Evolutionary conservation across 352 stramenopile species (phyloP), one percentile per base, ranked within the genome.

Genomic region (Pythium phragmitis): DNA sequence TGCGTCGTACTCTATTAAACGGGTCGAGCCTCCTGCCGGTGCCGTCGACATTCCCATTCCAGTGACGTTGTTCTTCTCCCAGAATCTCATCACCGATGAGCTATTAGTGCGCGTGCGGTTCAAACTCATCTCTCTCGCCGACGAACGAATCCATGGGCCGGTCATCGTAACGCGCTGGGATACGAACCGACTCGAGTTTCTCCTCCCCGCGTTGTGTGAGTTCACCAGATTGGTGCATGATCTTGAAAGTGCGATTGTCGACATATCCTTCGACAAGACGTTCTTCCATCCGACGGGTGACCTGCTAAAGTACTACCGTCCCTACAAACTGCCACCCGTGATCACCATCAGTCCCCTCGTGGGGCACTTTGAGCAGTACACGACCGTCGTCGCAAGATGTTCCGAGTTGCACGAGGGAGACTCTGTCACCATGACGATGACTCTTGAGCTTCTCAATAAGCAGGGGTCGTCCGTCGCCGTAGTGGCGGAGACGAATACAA

Each of bases 311-410:
- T 74, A 80, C 21, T 89, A 86, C 34, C 62, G 54, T 4, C 72
- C 88, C 4, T 89, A 89, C 64, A 87, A 80, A 36, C 77, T 91
- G 19, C 80, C 82, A 2, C 65, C 79, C 12, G 39, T 91, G 7
- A 75, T 69, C n/a, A 82, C 59, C 0, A 74, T 78, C 9, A 63
- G 30, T 3, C 82, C 82, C 7, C 50, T 89, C 3, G 88, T 77
- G 45, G 82, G 80, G 0, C 48, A 72, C 0, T 72, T 69, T 4
- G 69, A 88, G 33, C 72, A 74, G n/a, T 63, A 85, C 21, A 89
- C 82, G 5, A 69, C 65, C 16, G 42, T 89, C 11, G 52, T 84
- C 1, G 79, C 79, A 0, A 67, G 71, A 17, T 81, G 75, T 4
- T 66, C 76, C 1, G 70, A 80, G 52, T 60, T 91, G 28, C 59